These are phyloP conservation scores for Venturia nashicola DNA, from an alignment of 2,329 filamentous ascomycete species.

Conservation along the genomic window DNA sequence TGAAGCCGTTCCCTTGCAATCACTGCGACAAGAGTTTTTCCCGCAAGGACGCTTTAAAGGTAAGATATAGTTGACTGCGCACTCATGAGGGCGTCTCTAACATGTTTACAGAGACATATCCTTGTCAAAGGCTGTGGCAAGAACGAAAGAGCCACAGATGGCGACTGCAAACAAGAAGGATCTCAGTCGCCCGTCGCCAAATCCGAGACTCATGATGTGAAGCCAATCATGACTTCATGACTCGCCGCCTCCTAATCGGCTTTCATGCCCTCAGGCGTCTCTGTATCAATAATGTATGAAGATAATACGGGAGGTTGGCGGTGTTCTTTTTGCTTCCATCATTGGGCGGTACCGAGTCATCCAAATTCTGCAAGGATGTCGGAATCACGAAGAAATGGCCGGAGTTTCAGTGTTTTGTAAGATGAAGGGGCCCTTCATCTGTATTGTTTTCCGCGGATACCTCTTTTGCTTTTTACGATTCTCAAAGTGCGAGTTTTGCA, in stretches of 20 bases:
- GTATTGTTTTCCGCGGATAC: slow-evolving; percentile 8
- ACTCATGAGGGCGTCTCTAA: slow-evolving; percentile 11
- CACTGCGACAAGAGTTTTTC: slow-evolving; percentile 96
- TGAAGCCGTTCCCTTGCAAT: slow-evolving; percentile 88
- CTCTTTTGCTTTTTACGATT: slow-evolving; percentile 5
- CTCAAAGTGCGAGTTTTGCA: neutral
- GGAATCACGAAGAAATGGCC: neutral
- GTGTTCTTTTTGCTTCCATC: neutral
- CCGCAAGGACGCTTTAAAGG: slow-evolving; percentile 92
- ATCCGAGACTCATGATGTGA: slow-evolving; percentile 6
- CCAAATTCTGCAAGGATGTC: too few relatives aligned
- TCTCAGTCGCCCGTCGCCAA: slow-evolving; percentile 14
- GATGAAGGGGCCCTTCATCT: neutral
- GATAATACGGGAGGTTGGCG: neutral
- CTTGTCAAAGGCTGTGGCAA: slow-evolving; percentile 58
- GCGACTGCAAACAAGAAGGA: slow-evolving; percentile 23
- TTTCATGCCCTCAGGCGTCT: neutral
- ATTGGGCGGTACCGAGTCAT: neutral
- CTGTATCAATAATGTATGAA: slow-evolving; percentile 9
- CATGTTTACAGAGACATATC: slow-evolving; percentile 44
- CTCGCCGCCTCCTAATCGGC: neutral
- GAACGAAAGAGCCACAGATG: slow-evolving; percentile 19
- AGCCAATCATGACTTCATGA: slow-evolving; percentile 2
- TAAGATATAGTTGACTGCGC: slow-evolving; percentile 26
- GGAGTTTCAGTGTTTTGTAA: neutral